Base-by-base conservation (phyloP, 129 eudicot genomes). In the Flaveria ramosissima region DNA sequence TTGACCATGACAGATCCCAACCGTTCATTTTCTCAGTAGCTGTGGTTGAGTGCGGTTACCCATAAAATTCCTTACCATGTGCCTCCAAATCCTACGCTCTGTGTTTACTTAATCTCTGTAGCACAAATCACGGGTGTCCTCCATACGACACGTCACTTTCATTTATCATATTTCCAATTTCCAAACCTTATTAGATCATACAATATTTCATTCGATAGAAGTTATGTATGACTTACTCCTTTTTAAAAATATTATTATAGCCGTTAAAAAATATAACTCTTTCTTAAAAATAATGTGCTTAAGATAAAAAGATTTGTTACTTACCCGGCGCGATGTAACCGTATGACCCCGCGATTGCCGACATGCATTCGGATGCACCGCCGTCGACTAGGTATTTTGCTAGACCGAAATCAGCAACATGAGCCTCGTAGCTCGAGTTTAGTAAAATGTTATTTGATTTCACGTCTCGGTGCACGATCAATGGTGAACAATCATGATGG, bases 251-350 rank as follows among this genome's bases (percentile, higher is more conserved):
- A 27, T 3, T 36, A 36, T 36, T 5, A 36, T 6, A 0, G 41
- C 41, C 41, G 7, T 36, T 36, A 36, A 36, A 36, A 36, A 36
- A 3, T 0, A 5, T 5, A 36, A 5, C 7, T 36, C n/a, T 11
- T 60, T 19, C 0, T 2, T 19, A 7, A 45, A 45, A 43, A 70
- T 12, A 13, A 12, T 23, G 14, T 70, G 16, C 23, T 17, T 19
- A 17, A 63, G 6, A 11, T 13, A 45, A 8, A 73, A 59, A 53
- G 53, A 21, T 52, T 26, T 77, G 43, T 78, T 5, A 53, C 84
- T 42, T 93, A 93, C 98, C 98, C 24, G 99, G 99, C 76, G 99
- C 99, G 66, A 94, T 94, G 85, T 94, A 94, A 36, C 99, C 99
- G 66, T 94, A 94, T 9, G 99, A 94, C 3, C 99, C 99, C 4